Evolutionary conservation across 1,139 yeast species (phyloP).

Genomic region (Saccharomyces hybrid): DNA sequence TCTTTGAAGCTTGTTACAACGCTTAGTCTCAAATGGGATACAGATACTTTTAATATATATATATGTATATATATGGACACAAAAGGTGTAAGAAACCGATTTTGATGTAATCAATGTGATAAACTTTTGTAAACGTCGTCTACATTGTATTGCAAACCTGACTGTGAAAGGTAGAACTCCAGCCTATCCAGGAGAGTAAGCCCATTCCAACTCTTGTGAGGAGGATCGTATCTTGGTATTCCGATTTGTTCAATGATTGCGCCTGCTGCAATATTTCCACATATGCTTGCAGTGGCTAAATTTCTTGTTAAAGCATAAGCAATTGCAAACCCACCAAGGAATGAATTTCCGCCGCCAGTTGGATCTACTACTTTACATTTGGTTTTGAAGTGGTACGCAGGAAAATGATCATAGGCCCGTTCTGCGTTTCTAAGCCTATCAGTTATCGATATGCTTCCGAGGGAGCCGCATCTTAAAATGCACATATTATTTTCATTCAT

Average conservation of each 20-base stretch:
- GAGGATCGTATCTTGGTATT: constrained; percentile 41
- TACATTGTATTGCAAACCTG: constrained; percentile 7
- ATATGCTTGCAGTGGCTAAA: constrained; percentile 49
- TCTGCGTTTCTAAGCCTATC: constrained; percentile 15
- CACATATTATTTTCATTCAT: constrained; percentile 33
- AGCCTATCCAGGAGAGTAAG: constrained; percentile 20
- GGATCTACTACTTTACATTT: constrained; percentile 62
- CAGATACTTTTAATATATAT: neutral
- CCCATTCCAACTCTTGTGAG: constrained; percentile 51
- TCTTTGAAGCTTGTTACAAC: constrained; percentile 43
- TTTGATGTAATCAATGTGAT: neutral
- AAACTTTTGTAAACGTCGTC: constrained; percentile 9
- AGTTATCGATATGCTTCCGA: constrained; percentile 47
- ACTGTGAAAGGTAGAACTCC: constrained; percentile 12
- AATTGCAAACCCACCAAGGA: constrained; percentile 71
- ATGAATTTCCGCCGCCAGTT: constrained; percentile 91
- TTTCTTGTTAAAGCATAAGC: constrained; percentile 49
- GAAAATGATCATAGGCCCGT: constrained; percentile 38
- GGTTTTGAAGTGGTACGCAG: constrained; percentile 56
- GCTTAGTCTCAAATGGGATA: constrained; percentile 13
- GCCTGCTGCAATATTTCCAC: constrained; percentile 76
- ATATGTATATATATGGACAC: neutral
- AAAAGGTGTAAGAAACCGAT: neutral
- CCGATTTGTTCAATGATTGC: constrained; percentile 73
- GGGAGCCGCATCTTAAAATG: constrained; percentile 63